These are phyloP conservation scores for Gryganskiella cystojenkinii DNA, from an alignment of 192 early-diverging fungal species.

Conservation along the genomic window DNA sequence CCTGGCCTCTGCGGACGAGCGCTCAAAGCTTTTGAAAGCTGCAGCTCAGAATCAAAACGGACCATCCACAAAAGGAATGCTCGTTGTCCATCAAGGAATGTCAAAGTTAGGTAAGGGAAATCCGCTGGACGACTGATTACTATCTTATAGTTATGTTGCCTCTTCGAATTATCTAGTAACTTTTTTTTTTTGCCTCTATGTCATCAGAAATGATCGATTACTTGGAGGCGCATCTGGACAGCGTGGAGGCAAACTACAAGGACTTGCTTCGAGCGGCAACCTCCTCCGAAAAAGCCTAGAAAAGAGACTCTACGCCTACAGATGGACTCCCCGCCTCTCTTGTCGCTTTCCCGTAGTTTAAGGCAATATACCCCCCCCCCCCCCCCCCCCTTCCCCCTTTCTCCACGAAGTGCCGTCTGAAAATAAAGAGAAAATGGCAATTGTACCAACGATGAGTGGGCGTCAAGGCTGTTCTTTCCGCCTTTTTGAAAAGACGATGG, in stretches of 20 bases:
- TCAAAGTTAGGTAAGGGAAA: slow-evolving; percentile 45
- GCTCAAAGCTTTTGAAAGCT: neutral
- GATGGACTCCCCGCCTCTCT: too few relatives aligned
- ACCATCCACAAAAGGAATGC: slow-evolving; percentile 14
- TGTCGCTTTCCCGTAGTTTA: too few relatives aligned
- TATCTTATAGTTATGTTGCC: neutral
- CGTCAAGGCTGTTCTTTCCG: too few relatives aligned
- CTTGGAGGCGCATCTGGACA: slow-evolving; percentile 10
- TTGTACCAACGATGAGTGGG: too few relatives aligned
- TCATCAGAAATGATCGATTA: slow-evolving; percentile 37
- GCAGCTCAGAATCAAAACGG: neutral
- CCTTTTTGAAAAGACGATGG: too few relatives aligned
- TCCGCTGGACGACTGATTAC: too few relatives aligned
- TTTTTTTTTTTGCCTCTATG: neutral
- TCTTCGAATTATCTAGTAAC: neutral
- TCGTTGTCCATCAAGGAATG: slow-evolving; percentile 34
- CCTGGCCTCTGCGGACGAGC: slow-evolving; percentile 13
- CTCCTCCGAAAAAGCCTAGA: neutral
- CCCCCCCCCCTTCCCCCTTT: too few relatives aligned
- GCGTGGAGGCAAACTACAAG: slow-evolving; percentile 21
- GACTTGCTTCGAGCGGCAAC: slow-evolving; percentile 11
- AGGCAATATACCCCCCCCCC: too few relatives aligned
- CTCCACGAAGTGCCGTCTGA: too few relatives aligned
- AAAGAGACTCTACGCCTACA: too few relatives aligned
- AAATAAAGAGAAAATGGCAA: too few relatives aligned